Evolutionary conservation across 257 asterid species (phyloP).

Genomic region (Knoxia roxburghii): DNA sequence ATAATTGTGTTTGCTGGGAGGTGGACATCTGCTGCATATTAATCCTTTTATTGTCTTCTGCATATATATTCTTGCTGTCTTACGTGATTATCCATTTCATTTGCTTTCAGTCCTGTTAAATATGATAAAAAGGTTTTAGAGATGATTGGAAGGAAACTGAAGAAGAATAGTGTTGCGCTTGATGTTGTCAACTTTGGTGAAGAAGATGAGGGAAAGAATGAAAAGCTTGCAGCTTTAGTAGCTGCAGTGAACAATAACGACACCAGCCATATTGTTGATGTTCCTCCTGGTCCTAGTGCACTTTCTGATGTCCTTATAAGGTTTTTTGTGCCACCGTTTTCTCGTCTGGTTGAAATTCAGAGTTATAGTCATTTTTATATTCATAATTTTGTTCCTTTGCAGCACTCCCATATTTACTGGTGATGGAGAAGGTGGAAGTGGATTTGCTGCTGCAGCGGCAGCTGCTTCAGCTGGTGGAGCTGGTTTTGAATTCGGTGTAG

Average conservation of each 20-base stretch:
- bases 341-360: not conserved
- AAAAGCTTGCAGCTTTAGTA: constrained; percentile 87
- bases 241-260: constrained; percentile 89
- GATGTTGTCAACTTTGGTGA: constrained; percentile 97
- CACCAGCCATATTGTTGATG: constrained; percentile 91
- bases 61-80: not conserved
- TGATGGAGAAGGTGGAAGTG: constrained; percentile 96
- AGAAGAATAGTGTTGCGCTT: constrained; percentile 95
- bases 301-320: constrained; percentile 96
- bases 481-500: constrained; percentile 96
- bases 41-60: not conserved
- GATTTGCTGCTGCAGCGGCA: constrained; percentile 87
- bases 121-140: constrained; percentile 88
- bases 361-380: not conserved
- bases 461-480: constrained; percentile 69
- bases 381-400: constrained; percentile 19
- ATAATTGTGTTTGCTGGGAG: constrained; percentile 96
- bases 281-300: constrained; percentile 89
- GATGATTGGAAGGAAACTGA: constrained; percentile 84
- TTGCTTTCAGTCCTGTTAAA: constrained; percentile 70
- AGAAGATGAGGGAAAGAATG: constrained; percentile 85
- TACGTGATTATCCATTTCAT: not conserved
- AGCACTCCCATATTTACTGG: constrained; percentile 96
- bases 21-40: constrained; percentile 26
- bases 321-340: constrained; percentile 27